Percentiles rank a stretch among this genome's conserved stretches.
Evolutionary conservation across 139 green algal genomes (phyloP).

Genomic region (Chlorella sp.): DNA sequence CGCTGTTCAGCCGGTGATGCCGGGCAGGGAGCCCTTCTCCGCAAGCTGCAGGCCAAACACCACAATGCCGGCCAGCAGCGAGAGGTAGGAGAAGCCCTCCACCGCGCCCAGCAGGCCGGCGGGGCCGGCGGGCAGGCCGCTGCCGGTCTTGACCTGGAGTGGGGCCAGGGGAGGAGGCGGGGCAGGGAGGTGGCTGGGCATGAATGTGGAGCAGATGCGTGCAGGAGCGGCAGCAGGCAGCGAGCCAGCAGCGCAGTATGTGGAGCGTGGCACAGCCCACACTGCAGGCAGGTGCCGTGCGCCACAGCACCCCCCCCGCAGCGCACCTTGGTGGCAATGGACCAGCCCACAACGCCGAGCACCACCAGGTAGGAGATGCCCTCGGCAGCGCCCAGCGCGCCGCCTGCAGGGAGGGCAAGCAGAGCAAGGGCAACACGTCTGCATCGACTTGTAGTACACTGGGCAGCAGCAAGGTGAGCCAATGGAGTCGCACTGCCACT

Average conservation of each 20-base stretch:
- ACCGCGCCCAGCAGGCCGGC: constrained; percentile 76
- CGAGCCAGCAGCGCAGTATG: too few species aligned
- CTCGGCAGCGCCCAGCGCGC: constrained; percentile 59
- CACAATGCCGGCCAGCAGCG: constrained; percentile 37
- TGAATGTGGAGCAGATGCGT: too few species aligned
- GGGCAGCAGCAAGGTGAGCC: too few species aligned
- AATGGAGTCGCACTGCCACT: too few species aligned
- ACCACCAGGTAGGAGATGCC: constrained; percentile 73
- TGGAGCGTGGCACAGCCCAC: neutral
- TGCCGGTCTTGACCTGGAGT: constrained; percentile 60
- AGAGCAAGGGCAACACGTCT: too few species aligned
- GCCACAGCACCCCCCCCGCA: too few species aligned
- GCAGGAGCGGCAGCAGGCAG: too few species aligned
- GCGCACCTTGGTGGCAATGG: constrained; percentile 70
- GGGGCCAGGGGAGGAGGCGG: neutral
- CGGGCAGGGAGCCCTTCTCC: too few species aligned
- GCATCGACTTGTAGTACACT: neutral
- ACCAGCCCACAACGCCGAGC: constrained; percentile 77
- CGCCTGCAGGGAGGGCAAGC: too few species aligned
- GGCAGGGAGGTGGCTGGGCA: too few species aligned
- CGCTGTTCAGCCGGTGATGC: too few species aligned
- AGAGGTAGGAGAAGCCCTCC: constrained; percentile 50
- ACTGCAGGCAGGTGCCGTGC: too few species aligned
- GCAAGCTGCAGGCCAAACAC: constrained; percentile 20
- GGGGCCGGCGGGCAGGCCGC: constrained; percentile 77